phyloP scores from a whole-genome alignment of 305 asterid genomes.

The Solanum hybrid region DNA sequence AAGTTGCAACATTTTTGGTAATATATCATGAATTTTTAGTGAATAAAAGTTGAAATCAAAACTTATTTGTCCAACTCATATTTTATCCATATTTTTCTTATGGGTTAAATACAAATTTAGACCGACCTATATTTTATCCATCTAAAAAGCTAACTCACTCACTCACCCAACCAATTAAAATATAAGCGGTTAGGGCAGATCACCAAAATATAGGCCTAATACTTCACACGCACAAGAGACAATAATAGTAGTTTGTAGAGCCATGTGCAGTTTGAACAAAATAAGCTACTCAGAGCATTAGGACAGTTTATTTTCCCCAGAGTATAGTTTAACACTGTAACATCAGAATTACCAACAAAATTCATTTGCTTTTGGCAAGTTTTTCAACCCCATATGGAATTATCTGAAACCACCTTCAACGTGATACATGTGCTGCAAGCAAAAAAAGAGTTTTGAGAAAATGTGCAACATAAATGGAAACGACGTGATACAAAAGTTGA shows the following conservation, averaged over 20 bases:
- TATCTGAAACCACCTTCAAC: background rate
- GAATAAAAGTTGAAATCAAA: background rate
- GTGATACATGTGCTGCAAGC: background rate
- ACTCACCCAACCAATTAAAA: background rate
- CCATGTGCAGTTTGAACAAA: background rate
- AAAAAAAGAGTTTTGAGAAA: background rate
- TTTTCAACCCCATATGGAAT: background rate
- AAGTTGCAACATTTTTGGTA: background rate
- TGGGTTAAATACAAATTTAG: too few species aligned
- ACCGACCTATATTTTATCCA: background rate
- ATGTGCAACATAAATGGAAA: background rate
- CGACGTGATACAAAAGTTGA: background rate
- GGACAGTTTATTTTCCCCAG: background rate
- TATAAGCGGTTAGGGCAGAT: background rate
- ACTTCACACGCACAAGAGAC: background rate
- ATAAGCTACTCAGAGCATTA: background rate
- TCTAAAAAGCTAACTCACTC: background rate
- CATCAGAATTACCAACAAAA: background rate
- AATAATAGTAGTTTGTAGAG: background rate
- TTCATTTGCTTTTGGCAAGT: background rate
- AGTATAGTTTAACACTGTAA: background rate
- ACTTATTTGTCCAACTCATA: background rate
- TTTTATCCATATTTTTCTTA: too few species aligned
- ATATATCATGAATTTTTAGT: background rate
- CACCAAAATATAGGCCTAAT: background rate